Conservation (phyloP, 805 yeast species). For the Myxozyma monticola region DNA sequence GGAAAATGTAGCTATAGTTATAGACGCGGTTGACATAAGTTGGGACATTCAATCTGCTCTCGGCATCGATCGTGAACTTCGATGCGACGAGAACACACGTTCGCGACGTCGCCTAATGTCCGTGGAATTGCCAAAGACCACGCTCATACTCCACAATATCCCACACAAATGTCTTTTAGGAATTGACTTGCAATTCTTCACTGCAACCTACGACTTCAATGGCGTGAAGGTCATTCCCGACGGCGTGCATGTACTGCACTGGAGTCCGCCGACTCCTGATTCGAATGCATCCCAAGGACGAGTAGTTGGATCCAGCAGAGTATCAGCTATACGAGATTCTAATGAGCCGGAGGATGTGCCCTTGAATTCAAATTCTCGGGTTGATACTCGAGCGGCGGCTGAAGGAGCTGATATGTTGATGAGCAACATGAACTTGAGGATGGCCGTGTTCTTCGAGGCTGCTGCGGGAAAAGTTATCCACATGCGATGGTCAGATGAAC, state of each 20-base stretch:
- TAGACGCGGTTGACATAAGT: too few species aligned
- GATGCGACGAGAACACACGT: too few species aligned
- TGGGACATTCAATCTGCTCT: too few species aligned
- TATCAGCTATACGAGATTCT: background rate
- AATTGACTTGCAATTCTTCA: conserved; percentile 53
- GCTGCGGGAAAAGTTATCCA: conserved; percentile 41
- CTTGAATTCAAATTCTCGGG: conserved; percentile 21
- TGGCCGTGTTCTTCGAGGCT: conserved; percentile 33
- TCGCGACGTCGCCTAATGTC: too few species aligned
- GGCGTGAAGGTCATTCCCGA: conserved; percentile 55
- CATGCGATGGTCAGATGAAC: conserved; percentile 43
- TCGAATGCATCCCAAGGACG: background rate
- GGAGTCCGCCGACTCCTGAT: conserved; percentile 39
- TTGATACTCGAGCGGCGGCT: background rate
- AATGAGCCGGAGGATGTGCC: conserved; percentile 11
- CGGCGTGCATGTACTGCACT: conserved; percentile 60
- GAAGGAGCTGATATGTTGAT: conserved; percentile 1
- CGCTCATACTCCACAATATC: conserved; percentile 38
- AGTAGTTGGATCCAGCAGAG: background rate
- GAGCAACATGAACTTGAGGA: conserved; percentile 26
- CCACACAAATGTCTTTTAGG: conserved; percentile 47
- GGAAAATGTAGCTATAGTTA: too few species aligned
- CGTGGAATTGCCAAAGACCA: conserved; percentile 30
- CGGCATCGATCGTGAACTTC: too few species aligned
- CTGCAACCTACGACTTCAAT: conserved; percentile 42